phyloP scores from a whole-genome alignment of 2,329 filamentous ascomycete species.

The Arthrobotrys pseudoclavata region DNA sequence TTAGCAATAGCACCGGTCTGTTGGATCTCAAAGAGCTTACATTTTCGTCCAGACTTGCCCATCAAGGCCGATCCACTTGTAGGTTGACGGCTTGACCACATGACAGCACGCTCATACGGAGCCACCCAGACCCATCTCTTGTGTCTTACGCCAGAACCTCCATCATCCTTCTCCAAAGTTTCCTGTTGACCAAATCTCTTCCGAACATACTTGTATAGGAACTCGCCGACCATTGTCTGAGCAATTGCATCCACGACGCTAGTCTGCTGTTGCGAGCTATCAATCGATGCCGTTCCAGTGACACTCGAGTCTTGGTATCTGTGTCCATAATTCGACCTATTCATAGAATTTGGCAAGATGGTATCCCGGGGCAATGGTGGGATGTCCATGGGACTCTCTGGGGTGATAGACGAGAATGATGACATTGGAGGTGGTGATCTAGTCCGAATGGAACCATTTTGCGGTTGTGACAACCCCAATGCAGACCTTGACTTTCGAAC shows the following conservation, averaged over 20 bases:
- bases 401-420: constrained; percentile 76
- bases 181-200: constrained; percentile 81
- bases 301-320: constrained; percentile 59
- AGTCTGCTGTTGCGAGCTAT: constrained; percentile 75
- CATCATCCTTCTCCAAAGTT: constrained; percentile 76
- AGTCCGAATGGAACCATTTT: constrained; percentile 69
- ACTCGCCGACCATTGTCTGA: constrained; percentile 97
- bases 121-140: constrained; percentile 99
- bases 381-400: constrained; percentile 78
- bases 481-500: constrained; percentile 89
- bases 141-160: constrained; percentile 79
- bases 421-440: constrained; percentile 75
- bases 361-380: constrained; percentile 67
- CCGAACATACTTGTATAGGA: constrained; percentile 93
- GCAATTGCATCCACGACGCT: constrained; percentile 96
- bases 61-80: constrained; percentile 86
- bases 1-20: constrained; percentile 15
- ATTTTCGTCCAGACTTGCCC: constrained; percentile 93
- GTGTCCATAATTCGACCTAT: constrained; percentile 64
- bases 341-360: constrained; percentile 69
- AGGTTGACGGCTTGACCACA: constrained; percentile 99
- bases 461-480: constrained; percentile 73
- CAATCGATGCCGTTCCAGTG: constrained; percentile 70
- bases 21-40: constrained; percentile 72
- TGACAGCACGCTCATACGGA: constrained; percentile 93